Evolutionary conservation across 2,329 filamentous ascomycete species (phyloP), one percentile per base, ranked within the genome.

Genomic region (Pochonia chlamydosporia): DNA sequence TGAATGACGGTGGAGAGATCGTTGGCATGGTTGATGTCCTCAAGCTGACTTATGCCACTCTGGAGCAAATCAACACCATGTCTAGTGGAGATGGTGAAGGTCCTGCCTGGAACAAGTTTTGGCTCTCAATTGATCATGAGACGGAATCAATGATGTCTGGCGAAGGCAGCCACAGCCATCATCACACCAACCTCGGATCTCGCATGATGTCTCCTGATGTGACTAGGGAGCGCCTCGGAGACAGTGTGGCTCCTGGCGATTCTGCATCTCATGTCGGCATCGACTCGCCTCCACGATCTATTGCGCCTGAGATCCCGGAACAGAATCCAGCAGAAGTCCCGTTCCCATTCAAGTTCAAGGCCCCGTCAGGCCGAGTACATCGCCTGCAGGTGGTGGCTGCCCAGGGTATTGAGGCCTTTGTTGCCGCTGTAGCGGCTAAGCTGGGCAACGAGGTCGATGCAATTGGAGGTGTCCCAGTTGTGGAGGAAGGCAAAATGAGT

Each of bases 21-120:
- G 93, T 99, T 49, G 93, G 93, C 60, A 99, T 99, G 93, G 93
- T 99, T 23, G 93, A 99, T 68, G 93, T 99, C 49, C 81, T 99
- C 52, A 97, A 97, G 73, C 78, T 99, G 61, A 99, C 93, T 20
- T 99, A 99, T 68, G 93, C 93, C 43, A 99, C 93, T 5, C 79
- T 99, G 45, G 93, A 99, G 69, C 92, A 96, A 73, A 90, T 95
- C 69, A 97, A 97, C 73, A 90, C 89, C 49, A 97, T 99, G 85
- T 84, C 81, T 35, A 90, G 84, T 45, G 81, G 81, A 36, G 92
- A 96, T 63, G 89, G 82, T 58, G 93, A 99, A 69, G 93, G 93
- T 0, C 93, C 93, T 5, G 93, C 93, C 6, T 99, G 93, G 93
- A 97, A 96, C 74, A 99, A 97, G 69, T 99, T 99, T 73, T 99